A percentile compares a stretch with the other conserved stretches of the same genome.
These are phyloP conservation scores for Draba incana DNA, from an alignment of 345 rosid species.

Conservation along the genomic window DNA sequence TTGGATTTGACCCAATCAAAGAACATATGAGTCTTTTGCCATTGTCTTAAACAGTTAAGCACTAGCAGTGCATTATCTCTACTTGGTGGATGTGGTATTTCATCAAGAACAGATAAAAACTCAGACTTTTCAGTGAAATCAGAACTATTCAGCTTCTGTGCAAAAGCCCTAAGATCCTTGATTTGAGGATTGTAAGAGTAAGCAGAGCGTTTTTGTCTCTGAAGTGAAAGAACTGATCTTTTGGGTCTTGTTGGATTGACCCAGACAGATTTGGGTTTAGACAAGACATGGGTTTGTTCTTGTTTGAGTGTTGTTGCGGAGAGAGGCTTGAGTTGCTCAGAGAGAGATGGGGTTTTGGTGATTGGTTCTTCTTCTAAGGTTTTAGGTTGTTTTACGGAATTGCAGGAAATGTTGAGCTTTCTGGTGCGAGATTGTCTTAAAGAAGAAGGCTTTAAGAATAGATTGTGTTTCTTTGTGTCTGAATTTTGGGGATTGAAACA, in stretches of 20 bases:
- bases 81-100: conserved; percentile 59
- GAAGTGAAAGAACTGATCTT: conserved; percentile 84
- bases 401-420: conserved; percentile 53
- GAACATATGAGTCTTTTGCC: conserved; percentile 74
- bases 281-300: conserved; percentile 50
- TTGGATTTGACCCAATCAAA: conserved; percentile 71
- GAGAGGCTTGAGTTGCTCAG: conserved; percentile 87
- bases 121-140: conserved; percentile 52
- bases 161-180: conserved; percentile 63
- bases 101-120: conserved; percentile 50
- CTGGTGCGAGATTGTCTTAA: conserved; percentile 41
- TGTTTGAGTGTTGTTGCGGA: conserved; percentile 64
- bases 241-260: conserved; percentile 82
- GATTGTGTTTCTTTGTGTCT: conserved; percentile 47
- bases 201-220: conserved; percentile 70
- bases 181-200: conserved; percentile 65
- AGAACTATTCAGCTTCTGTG: conserved; percentile 70
- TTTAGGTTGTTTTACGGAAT: conserved; percentile 41
- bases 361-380: conserved; percentile 43
- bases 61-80: conserved; percentile 72
- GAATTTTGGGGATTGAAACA: conserved; percentile 45
- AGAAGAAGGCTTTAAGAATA: conserved; percentile 43
- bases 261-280: conserved; percentile 82
- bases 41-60: conserved; percentile 65
- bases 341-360: conserved; percentile 59